These are phyloP conservation scores for Zygosaccharomyces gambellarensis DNA, from an alignment of 805 yeast genomes.

Conservation along the genomic window DNA sequence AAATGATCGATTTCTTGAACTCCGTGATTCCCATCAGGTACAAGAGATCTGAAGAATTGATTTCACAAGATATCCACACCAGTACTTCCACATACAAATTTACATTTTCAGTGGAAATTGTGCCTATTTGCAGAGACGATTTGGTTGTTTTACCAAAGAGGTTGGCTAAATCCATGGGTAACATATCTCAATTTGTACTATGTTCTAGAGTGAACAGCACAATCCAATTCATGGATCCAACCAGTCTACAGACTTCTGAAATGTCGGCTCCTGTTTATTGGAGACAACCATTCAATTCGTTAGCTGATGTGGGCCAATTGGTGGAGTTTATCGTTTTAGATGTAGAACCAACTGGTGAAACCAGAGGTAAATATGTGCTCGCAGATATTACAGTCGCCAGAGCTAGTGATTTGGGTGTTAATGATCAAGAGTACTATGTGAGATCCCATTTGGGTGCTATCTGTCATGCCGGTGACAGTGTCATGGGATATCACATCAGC, in stretches of 20 bases:
- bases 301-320: conserved; percentile 70
- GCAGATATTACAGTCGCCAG: conserved; percentile 94
- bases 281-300: conserved; percentile 73
- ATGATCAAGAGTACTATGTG: conserved; percentile 76
- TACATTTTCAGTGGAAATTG: conserved; percentile 87
- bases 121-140: conserved; percentile 96
- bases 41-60: conserved; percentile 84
- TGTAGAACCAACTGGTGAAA: conserved; percentile 84
- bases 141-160: conserved; percentile 86
- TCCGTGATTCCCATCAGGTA: conserved; percentile 80
- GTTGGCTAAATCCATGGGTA: conserved; percentile 78
- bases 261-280: conserved; percentile 67
- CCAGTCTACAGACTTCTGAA: conserved; percentile 72
- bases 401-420: conserved; percentile 79
- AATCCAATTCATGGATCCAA: conserved; percentile 83
- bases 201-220: conserved; percentile 82
- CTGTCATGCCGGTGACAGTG: conserved; percentile 94
- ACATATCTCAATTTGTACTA: conserved; percentile 71
- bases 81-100: conserved; percentile 86
- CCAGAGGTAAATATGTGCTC: conserved; percentile 69
- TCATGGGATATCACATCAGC: conserved; percentile 79
- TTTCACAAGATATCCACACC: conserved; percentile 87
- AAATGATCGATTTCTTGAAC: conserved; percentile 84
- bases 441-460: conserved; percentile 92
- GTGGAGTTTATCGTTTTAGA: conserved; percentile 87